A percentile compares a stretch with the other conserved stretches of the same genome.
Conservation (phyloP, 495 filamentous ascomycete genomes). For the Neurospora sp. region DNA sequence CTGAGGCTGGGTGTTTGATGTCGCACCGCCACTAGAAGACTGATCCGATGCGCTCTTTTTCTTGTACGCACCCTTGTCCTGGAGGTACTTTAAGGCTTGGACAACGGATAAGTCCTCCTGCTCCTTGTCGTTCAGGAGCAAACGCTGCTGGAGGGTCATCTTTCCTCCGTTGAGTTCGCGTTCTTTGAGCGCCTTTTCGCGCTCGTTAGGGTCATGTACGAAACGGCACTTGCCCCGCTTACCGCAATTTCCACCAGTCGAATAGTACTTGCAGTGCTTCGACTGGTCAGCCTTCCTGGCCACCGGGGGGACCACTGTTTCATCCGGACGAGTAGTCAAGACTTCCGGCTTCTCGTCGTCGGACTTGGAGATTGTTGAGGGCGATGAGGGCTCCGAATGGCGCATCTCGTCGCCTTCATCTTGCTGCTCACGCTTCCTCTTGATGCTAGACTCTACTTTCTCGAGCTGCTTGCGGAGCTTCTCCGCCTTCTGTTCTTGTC, state of each 20-base stretch:
- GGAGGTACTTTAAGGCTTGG: conserved; percentile 41
- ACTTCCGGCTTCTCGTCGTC: conserved; percentile 41
- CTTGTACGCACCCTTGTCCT: conserved; percentile 28
- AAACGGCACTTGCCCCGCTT: conserved; percentile 59
- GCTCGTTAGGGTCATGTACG: conserved; percentile 44
- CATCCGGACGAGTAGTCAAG: conserved; percentile 30
- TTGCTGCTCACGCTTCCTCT: conserved; percentile 46
- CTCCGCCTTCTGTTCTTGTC: conserved; percentile 35
- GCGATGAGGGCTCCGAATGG: conserved; percentile 26
- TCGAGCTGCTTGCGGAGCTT: conserved; percentile 41
- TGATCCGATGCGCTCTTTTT: background rate
- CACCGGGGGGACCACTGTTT: conserved; percentile 27
- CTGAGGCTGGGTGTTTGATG: conserved; percentile 4
- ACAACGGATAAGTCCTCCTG: conserved; percentile 47
- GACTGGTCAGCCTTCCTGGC: conserved; percentile 39
- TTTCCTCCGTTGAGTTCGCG: conserved; percentile 43
- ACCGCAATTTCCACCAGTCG: conserved; percentile 48
- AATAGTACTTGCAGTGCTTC: conserved; percentile 52
- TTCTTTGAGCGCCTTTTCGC: conserved; percentile 43
- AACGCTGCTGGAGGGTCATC: conserved; percentile 46
- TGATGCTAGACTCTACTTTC: conserved; percentile 44
- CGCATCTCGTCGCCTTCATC: conserved; percentile 49
- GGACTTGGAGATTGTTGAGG: conserved; percentile 28
- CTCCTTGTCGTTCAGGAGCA: conserved; percentile 46
- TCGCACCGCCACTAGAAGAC: background rate